Base-by-base conservation (phyloP, 805 yeast genomes). In the Barnettozyma vustinii region DNA sequence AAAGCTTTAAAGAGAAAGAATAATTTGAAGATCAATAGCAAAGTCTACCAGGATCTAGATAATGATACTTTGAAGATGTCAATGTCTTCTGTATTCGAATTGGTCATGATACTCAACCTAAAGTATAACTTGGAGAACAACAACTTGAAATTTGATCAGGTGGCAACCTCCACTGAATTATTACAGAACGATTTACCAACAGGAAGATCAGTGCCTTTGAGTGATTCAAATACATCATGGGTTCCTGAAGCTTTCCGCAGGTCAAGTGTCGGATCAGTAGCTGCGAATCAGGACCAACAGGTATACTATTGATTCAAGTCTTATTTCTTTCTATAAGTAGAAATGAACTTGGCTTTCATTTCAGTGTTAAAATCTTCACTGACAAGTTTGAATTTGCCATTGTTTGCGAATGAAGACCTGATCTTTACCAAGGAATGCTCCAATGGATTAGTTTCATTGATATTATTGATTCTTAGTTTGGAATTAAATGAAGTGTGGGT, bases 331-430 rank as follows among this genome's bases (percentile, higher is more conserved):
- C 49, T 55, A 58, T 63, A 72, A 4, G 65, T 68, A 18, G 59
- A 52, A 18, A 71, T 60, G 56, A 80, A 82, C 44, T 68, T 65
- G 5, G 55, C 50, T 62, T 83, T 83, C 16, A 75, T 69, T 1
- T 56, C 59, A 1, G 70, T 50, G 36, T 68, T 69, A 32, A 83
- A 66, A 1, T 69, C 70, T 15, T 65, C 65, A 4, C 81, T 79
- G 0, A 81, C 69, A 4, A 73, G 61, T 48, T 76, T 74, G 48
- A 77, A 63, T 47, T 77, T 72, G 27, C 84, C 84, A 27, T 68
- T 71, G 37, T 69, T 72, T 1, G 70, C 63, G 49, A 77, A 52
- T 1, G 63, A 53, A 13, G 51, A 45, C 50, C 71, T 65, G 10
- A 66, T 51, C n/a, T 56, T 56, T 5, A 52, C 56, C 18, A 67